Evolutionary conservation across 179 eudicot genomes (phyloP).

Genomic region (Nepenthes alata): DNA sequence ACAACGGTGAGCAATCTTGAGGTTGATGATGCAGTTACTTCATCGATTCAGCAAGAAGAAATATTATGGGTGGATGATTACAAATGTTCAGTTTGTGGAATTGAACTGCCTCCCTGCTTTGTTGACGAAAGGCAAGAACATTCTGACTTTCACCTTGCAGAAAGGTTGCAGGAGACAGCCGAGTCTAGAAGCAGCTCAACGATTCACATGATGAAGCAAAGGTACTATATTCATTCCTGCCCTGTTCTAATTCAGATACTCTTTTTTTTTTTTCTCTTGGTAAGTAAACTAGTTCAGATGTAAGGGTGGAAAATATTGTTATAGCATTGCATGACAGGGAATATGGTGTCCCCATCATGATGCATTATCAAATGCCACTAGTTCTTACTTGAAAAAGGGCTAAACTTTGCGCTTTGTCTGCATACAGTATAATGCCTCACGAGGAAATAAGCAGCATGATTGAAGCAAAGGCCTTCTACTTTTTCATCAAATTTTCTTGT

Average conservation of each 20-base stretch:
- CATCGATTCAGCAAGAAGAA: constrained; percentile 25
- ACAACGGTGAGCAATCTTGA: constrained; percentile 9
- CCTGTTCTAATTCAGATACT: background rate
- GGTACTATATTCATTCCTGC: constrained; percentile 25
- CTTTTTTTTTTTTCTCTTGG: background rate
- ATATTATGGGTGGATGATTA: constrained; percentile 66
- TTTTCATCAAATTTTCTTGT: too few species aligned
- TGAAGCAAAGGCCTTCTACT: too few species aligned
- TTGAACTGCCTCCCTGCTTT: constrained; percentile 72
- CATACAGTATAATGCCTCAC: too few species aligned
- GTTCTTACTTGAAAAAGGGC: too few species aligned
- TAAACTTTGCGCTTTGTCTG: too few species aligned
- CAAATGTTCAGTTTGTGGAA: constrained; percentile 74
- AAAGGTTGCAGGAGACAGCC: constrained; percentile 44
- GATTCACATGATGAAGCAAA: constrained; percentile 24
- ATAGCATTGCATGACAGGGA: too few species aligned
- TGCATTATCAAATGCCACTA: too few species aligned
- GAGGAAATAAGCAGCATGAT: too few species aligned
- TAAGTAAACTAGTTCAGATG: too few species aligned
- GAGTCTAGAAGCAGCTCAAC: constrained; percentile 30
- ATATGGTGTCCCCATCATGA: too few species aligned
- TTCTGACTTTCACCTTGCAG: constrained; percentile 79
- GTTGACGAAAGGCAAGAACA: constrained; percentile 92
- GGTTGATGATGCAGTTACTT: constrained; percentile 23
- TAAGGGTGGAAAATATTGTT: too few species aligned